These are phyloP conservation scores for Hemileccinum rubropunctum DNA, from an alignment of 768 basidiomycete genomes.

Conservation along the genomic window DNA sequence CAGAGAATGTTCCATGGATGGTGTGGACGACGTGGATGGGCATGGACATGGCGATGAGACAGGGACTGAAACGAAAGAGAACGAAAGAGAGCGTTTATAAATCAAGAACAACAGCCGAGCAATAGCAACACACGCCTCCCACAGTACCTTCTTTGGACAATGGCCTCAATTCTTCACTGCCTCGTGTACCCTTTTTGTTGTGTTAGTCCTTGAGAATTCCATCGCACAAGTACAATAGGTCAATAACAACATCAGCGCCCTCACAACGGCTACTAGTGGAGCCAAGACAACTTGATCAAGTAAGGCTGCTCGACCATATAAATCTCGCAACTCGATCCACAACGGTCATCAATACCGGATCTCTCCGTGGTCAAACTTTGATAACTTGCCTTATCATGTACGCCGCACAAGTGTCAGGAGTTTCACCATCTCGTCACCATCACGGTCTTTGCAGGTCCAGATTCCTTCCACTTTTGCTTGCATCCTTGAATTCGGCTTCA, in stretches of 20 bases:
- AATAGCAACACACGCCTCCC: conserved; percentile 4
- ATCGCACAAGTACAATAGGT: conserved; percentile 21
- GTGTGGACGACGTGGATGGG: conserved; percentile 29
- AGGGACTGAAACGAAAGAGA: neutral
- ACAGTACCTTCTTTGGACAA: conserved; percentile 4
- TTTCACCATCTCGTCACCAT: neutral
- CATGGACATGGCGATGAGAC: conserved; percentile 25
- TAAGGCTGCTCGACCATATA: neutral
- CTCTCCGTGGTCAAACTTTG: conserved; percentile 9
- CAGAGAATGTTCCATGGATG: conserved; percentile 32
- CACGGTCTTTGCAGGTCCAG: neutral
- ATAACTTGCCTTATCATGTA: neutral
- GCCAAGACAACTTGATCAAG: neutral
- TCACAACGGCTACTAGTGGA: conserved; percentile 7
- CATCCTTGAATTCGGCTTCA: too few relatives aligned
- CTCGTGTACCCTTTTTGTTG: conserved; percentile 13
- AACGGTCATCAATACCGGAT: conserved; percentile 8
- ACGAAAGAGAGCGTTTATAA: conserved; percentile 20
- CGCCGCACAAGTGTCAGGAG: too few relatives aligned
- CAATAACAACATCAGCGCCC: neutral
- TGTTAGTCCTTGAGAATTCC: neutral
- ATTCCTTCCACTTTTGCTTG: too few relatives aligned
- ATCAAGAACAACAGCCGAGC: conserved; percentile 13
- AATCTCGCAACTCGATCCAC: conserved; percentile 10
- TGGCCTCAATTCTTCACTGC: too few relatives aligned